A percentile compares a stretch with the other conserved stretches of the same genome.
Evolutionary conservation across 2,329 filamentous ascomycete genomes (phyloP).

Genomic region (Aureobasidium melanogenum): DNA sequence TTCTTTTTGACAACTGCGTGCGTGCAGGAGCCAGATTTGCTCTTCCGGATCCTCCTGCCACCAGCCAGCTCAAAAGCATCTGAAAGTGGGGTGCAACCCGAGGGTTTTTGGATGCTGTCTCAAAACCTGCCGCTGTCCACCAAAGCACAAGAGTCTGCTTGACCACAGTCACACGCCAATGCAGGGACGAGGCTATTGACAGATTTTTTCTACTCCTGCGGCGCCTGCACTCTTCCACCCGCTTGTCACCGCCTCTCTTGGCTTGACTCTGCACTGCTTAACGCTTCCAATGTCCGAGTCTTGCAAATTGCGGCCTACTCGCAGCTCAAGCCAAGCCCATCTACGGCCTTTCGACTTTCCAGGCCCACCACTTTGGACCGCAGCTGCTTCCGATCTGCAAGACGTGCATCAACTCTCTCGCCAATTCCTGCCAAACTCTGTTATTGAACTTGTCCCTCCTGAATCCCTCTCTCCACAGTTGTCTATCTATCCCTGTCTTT

Average conservation of each 20-base stretch:
- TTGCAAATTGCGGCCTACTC: neutral
- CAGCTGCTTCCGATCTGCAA: neutral
- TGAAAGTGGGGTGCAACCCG: neutral
- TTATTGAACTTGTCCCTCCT: neutral
- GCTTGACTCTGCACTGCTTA: neutral
- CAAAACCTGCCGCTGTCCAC: neutral
- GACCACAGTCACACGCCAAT: slow-evolving; percentile 5
- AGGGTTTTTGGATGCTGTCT: neutral
- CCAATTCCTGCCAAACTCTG: slow-evolving; percentile 1
- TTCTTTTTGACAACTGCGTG: neutral
- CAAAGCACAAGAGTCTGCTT: slow-evolving; percentile 6
- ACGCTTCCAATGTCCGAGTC: neutral
- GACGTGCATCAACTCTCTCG: neutral
- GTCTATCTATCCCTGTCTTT: neutral
- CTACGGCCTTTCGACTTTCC: neutral
- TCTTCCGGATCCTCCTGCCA: neutral
- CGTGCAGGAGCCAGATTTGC: neutral
- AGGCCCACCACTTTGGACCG: neutral
- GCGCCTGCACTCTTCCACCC: neutral
- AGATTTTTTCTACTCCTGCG: neutral
- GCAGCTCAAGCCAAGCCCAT: neutral
- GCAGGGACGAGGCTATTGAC: neutral
- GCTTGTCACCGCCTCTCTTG: neutral
- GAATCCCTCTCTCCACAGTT: neutral
- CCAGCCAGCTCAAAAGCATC: neutral